phyloP scores from a whole-genome alignment of 495 filamentous ascomycete genomes.

The Penicillium flavigenum region DNA sequence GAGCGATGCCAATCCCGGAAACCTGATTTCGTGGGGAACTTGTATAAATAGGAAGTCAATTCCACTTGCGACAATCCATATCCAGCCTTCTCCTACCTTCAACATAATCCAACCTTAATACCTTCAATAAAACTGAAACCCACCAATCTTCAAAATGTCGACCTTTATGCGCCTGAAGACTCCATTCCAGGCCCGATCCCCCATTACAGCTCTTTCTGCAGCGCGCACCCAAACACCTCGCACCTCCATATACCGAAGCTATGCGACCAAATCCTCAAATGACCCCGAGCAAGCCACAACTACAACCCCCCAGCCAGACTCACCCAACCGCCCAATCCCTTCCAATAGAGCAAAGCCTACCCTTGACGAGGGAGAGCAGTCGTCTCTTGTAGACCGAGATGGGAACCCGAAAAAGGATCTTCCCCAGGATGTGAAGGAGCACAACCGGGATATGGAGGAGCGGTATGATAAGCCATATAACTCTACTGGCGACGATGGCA shows the following conservation, averaged over 20 bases:
- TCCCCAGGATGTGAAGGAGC: constrained; percentile 41
- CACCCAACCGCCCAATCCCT: constrained; percentile 26
- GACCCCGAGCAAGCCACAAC: constrained; percentile 1
- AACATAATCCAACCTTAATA: not conserved
- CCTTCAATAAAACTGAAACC: not conserved
- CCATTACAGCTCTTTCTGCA: not conserved
- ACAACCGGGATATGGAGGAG: constrained; percentile 39
- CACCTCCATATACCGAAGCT: constrained; percentile 5
- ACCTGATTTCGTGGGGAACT: not conserved
- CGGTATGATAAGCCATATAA: constrained; percentile 43
- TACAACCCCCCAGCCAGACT: not conserved
- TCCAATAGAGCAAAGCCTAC: constrained; percentile 44
- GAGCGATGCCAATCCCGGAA: not conserved
- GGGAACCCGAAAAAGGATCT: constrained; percentile 31
- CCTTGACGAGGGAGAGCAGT: constrained; percentile 33
- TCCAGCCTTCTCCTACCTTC: not conserved
- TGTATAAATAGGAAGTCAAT: not conserved
- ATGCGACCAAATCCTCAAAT: constrained; percentile 9
- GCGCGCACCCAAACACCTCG: not conserved
- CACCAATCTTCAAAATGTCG: constrained; percentile 13
- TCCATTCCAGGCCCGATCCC: constrained; percentile 4
- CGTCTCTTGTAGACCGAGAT: constrained; percentile 33
- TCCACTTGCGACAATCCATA: not conserved
- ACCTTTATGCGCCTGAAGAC: constrained; percentile 10
- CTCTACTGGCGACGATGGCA: constrained; percentile 36